These are phyloP conservation scores for Pseudisothecium myosuroides DNA, from an alignment of 225 moss, liverwort and hornwort genomes.

Conservation along the genomic window DNA sequence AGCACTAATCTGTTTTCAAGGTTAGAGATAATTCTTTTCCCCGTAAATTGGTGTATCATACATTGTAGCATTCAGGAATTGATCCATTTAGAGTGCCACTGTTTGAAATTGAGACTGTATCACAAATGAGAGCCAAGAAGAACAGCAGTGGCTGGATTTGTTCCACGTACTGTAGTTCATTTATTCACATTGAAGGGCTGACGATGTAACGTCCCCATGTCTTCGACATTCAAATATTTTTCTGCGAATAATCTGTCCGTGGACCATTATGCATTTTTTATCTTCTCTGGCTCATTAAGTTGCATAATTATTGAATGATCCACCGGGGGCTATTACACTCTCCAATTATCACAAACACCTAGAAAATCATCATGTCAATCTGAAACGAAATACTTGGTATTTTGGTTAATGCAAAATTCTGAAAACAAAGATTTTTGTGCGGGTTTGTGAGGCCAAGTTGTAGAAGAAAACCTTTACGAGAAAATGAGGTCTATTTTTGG, in stretches of 20 bases:
- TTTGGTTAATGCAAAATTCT: neutral
- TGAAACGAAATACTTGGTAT: neutral
- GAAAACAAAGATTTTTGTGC: neutral
- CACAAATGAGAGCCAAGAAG: neutral
- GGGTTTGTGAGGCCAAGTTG: too few relatives aligned
- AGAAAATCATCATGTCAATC: neutral
- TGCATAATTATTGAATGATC: neutral
- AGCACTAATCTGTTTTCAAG: neutral
- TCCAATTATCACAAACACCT: neutral
- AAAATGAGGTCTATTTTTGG: neutral
- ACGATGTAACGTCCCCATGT: neutral
- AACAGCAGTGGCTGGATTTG: neutral
- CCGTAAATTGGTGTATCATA: neutral
- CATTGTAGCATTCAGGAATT: neutral
- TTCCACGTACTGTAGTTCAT: neutral
- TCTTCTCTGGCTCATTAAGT: neutral
- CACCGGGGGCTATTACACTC: too few relatives aligned
- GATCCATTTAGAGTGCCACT: neutral
- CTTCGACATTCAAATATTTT: neutral
- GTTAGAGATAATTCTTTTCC: neutral
- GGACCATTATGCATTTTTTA: neutral
- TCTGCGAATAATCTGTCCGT: neutral
- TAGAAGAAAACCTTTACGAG: too few relatives aligned
- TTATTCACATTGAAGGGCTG: neutral
- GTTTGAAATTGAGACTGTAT: neutral